Base-by-base conservation (phyloP, 257 asterid genomes). In the Lycium barbarum region DNA sequence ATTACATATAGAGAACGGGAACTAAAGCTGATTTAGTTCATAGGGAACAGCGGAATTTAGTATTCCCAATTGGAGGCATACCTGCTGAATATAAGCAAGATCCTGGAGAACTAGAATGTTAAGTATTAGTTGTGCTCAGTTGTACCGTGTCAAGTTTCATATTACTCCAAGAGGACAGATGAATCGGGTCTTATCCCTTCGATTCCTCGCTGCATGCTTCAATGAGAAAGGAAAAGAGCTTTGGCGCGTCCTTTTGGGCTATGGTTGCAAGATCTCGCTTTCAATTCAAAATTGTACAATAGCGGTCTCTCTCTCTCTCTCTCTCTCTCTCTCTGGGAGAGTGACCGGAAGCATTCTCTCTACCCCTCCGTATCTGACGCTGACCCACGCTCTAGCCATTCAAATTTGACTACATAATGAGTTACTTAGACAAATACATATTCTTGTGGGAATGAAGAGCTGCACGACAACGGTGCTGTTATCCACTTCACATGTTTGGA, bases 401-500 rank as follows among this genome's bases (percentile, higher is more conserved):
- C 66, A 0, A 59, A 18, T 59, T 59, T 59, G 66, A 58, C 12
- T 74, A 3, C 11, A 13, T 20, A 51, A 11, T 47, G 43, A 53
- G 5, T 33, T 47, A 12, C 58, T 72, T 72, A 73, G 20, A 6
- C 11, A 47, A 73, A 6, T 73, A 2, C 61, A 20, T 47, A 73
- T 47, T 51, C n/a, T 47, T 11, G 80, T 73, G 80, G 80, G 0
- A 11, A 47, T 71, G 17, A 43, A 71, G 18, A 71, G 79, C 5
- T 15, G 22, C 53, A 7, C 33, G 54, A 71, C 57, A 17, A 15
- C 40, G 51, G 55, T 9, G 7, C 11, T 72, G 58, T 20, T 8
- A 49, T 47, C 81, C 59, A 20, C 43, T 73, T 73, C 58, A 47
- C 61, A 1, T 73, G 81, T 73, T 73, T 47, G 81, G 40, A 72